Percentiles rank a stretch among this genome's conserved stretches.
Evolutionary conservation across 768 basidiomycete genomes (phyloP).

Genomic region (Amanita exitialis): DNA sequence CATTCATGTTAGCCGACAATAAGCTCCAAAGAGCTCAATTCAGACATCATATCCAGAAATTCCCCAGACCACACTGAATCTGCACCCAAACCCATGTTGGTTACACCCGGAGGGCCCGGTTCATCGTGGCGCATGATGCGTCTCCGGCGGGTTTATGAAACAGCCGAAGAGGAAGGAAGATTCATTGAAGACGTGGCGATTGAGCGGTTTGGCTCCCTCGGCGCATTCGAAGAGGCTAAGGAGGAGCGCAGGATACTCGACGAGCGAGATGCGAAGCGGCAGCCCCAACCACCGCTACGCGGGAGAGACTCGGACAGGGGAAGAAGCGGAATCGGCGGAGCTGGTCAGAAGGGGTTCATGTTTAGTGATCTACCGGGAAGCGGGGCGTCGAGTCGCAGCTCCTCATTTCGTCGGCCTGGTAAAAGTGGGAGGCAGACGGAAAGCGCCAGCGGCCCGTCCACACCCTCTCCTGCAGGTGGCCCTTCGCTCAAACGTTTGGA

Average conservation of each 20-base stretch:
- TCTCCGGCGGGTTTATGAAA: slow-evolving; percentile 80
- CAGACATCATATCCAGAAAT: slow-evolving; percentile 37
- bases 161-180: slow-evolving; percentile 75
- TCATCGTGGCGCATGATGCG: slow-evolving; percentile 99
- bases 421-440: slow-evolving; percentile 29
- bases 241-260: slow-evolving; percentile 83
- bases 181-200: slow-evolving; percentile 70
- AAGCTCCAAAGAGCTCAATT: slow-evolving; percentile 55
- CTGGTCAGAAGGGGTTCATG: slow-evolving; percentile 45
- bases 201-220: slow-evolving; percentile 80
- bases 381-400: slow-evolving; percentile 65
- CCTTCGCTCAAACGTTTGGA: slow-evolving; percentile 45
- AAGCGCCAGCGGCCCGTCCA: slow-evolving; percentile 35
- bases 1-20: slow-evolving; percentile 39
- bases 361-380: slow-evolving; percentile 59
- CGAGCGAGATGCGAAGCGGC: slow-evolving; percentile 56
- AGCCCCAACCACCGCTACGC: slow-evolving; percentile 24
- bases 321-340: background rate
- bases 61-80: slow-evolving; percentile 30
- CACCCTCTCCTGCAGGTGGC: slow-evolving; percentile 47
- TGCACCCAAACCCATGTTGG: slow-evolving; percentile 32
- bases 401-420: slow-evolving; percentile 81
- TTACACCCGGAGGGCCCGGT: slow-evolving; percentile 81
- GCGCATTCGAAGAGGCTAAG: slow-evolving; percentile 81
- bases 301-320: slow-evolving; percentile 24